phyloP scores from a whole-genome alignment of 352 stramenopile species.

The Elongisporangium senticosum region DNA sequence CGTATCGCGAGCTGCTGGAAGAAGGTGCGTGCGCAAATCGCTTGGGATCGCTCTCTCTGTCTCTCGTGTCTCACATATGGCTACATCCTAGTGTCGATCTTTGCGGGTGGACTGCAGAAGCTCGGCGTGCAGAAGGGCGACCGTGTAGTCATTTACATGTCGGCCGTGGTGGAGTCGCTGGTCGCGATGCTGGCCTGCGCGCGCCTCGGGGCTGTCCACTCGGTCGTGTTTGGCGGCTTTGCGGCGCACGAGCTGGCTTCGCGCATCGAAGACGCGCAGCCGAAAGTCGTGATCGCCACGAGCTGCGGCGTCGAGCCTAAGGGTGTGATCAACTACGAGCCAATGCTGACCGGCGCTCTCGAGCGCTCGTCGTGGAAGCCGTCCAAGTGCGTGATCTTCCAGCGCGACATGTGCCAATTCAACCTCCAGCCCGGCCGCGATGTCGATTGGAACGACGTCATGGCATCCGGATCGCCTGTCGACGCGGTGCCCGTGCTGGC shows the following conservation, averaged over 20 bases:
- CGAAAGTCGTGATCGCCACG: slow-evolving; percentile 75
- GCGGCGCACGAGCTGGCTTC: slow-evolving; percentile 74
- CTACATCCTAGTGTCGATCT: slow-evolving; percentile 29
- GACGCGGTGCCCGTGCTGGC: slow-evolving; percentile 42
- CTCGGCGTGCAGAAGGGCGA: slow-evolving; percentile 79
- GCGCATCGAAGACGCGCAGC: slow-evolving; percentile 74
- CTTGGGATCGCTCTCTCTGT: neutral
- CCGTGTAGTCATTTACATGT: slow-evolving; percentile 96
- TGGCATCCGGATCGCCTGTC: slow-evolving; percentile 26
- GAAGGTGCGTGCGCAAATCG: slow-evolving; percentile 19
- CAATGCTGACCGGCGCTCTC: slow-evolving; percentile 66
- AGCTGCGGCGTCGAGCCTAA: slow-evolving; percentile 69
- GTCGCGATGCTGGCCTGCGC: slow-evolving; percentile 97
- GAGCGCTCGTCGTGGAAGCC: slow-evolving; percentile 51
- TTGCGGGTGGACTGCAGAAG: slow-evolving; percentile 55
- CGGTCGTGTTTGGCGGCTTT: slow-evolving; percentile 90
- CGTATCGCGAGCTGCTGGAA: slow-evolving; percentile 70
- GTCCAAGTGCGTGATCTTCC: slow-evolving; percentile 64
- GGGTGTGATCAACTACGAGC: slow-evolving; percentile 73
- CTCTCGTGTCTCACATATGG: neutral
- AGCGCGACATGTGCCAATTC: slow-evolving; percentile 50
- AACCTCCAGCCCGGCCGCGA: slow-evolving; percentile 33
- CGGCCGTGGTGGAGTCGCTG: slow-evolving; percentile 93
- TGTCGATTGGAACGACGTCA: slow-evolving; percentile 51
- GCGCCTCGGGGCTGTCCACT: slow-evolving; percentile 93